Evolutionary conservation across 495 filamentous ascomycete species (phyloP), one percentile per base, ranked within the genome.

Genomic region (Aspergillus avenaceus): DNA sequence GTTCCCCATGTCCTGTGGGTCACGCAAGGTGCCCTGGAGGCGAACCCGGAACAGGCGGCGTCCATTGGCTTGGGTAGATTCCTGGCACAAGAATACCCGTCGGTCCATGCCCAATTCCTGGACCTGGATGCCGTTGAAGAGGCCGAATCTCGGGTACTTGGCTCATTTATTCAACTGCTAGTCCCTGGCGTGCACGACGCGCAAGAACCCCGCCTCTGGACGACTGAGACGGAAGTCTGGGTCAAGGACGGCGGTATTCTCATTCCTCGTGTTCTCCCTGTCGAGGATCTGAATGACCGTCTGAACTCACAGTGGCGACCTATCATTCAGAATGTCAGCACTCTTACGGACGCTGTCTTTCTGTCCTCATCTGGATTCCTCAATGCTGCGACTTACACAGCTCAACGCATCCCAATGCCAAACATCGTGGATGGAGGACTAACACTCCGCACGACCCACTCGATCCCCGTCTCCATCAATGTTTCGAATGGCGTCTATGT

Each of bases 141-240:
- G 36, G 12, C 36, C 14, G 36, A 40, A 21, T 40, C 12, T 40
- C 12, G 19, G 36, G 18, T 40, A 13, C 3, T 40, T 16, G 36
- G 36, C 2, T 40, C 36, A 13, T 40, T 40, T 21, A 40, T 40
- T 9, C 36, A 14, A 40, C 36, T 40, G 36, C 36, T 40, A 8
- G 18, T 40, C 14, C 36, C 36, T 40, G 36, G 9, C 36, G 3
- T 40, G 18, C 36, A 40, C 36, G 36, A 40, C 36, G 12, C 36
- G 1, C 36, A 40, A 40, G 36, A 4, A 16, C 8, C 36, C 18
- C 36, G 36, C 5, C 44, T 67, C 6, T 67, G 62, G 62, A 53
- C 55, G 9, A 52, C 29, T 18, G 67, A 71, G 45, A 60, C 53
- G 2, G 66, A 71, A 49, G 14, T 59, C 0, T 49, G 49, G 16